A percentile compares a stretch with the other conserved stretches of the same genome.
phyloP scores from a whole-genome alignment of 1,284 basidiomycete genomes.

The Porodaedalea pini region DNA sequence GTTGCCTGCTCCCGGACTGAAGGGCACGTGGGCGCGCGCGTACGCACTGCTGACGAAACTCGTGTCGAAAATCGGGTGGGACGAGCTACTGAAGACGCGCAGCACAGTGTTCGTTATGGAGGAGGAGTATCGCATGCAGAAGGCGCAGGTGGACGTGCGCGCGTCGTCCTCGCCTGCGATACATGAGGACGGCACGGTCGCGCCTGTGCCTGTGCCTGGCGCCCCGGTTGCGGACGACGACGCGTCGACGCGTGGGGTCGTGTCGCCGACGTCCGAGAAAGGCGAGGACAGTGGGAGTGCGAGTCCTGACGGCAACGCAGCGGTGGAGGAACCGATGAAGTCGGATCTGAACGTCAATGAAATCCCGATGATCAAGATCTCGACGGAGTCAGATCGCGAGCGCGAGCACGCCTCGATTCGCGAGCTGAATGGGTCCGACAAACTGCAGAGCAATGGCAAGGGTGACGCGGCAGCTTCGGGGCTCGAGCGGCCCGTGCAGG shows the following conservation, averaged over 20 bases:
- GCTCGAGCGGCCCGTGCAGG: conserved; percentile 62
- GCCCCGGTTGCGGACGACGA: conserved; percentile 68
- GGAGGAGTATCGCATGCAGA: conserved; percentile 93
- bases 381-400: conserved; percentile 71
- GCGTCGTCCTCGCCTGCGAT: conserved; percentile 36
- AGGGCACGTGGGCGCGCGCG: conserved; percentile 95
- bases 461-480: conserved; percentile 29
- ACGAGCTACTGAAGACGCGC: conserved; percentile 93
- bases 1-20: conserved; percentile 88
- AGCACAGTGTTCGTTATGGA: conserved; percentile 99
- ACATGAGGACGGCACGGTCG: conserved; percentile 53
- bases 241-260: conserved; percentile 65
- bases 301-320: conserved; percentile 16
- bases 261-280: conserved; percentile 33
- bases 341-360: conserved; percentile 29
- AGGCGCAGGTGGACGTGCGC: conserved; percentile 60
- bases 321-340: conserved; percentile 24
- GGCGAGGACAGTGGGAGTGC: conserved; percentile 27
- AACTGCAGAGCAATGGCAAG: conserved; percentile 22
- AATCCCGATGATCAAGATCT: conserved; percentile 89
- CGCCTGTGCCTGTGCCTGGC: conserved; percentile 24
- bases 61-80: conserved; percentile 95
- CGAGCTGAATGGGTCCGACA: conserved; percentile 28
- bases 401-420: conserved; percentile 37
- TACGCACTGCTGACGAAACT: conserved; percentile 88